phyloP scores from a whole-genome alignment of 1,284 basidiomycete species.

The Chalciporus piperatoides region DNA sequence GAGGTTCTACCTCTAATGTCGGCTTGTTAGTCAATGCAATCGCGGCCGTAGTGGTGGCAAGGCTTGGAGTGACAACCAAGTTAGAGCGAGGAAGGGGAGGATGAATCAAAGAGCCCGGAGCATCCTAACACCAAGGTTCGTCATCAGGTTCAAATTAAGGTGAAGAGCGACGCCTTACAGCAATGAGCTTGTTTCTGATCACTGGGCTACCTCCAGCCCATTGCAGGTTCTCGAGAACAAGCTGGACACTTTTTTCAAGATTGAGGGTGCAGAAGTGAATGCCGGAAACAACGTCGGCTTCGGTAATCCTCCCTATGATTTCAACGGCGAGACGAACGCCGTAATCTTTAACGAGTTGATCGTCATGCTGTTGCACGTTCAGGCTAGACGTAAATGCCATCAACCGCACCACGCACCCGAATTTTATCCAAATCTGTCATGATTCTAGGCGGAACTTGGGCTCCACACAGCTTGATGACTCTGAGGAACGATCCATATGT shows the following conservation, averaged over 20 bases:
- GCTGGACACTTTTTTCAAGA: slow-evolving; percentile 91
- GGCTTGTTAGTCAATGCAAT: slow-evolving; percentile 50
- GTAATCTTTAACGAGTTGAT: slow-evolving; percentile 88
- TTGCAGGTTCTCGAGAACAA: slow-evolving; percentile 77
- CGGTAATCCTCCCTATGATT: slow-evolving; percentile 62
- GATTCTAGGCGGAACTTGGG: slow-evolving; percentile 71
- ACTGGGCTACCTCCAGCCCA: slow-evolving; percentile 53
- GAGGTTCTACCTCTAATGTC: slow-evolving; percentile 47
- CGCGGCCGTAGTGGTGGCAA: slow-evolving; percentile 47
- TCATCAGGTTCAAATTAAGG: slow-evolving; percentile 4
- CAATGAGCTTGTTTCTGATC: slow-evolving; percentile 66
- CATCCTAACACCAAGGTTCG: slow-evolving; percentile 36
- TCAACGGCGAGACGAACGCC: slow-evolving; percentile 77
- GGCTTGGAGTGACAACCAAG: slow-evolving; percentile 52
- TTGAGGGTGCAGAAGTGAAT: slow-evolving; percentile 98
- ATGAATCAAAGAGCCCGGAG: slow-evolving; percentile 27
- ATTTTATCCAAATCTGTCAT: slow-evolving; percentile 74
- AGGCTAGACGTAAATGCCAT: slow-evolving; percentile 17
- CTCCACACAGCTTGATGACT: slow-evolving; percentile 86
- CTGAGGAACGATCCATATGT: slow-evolving; percentile 92
- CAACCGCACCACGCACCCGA: slow-evolving; percentile 50
- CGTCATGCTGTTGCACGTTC: slow-evolving; percentile 63
- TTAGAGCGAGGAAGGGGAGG: slow-evolving; percentile 34
- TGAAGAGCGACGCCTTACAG: slow-evolving; percentile 41
- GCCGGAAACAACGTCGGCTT: slow-evolving; percentile 61